phyloP scores from a whole-genome alignment of 768 basidiomycete genomes.

The Tulasnella sp. region DNA sequence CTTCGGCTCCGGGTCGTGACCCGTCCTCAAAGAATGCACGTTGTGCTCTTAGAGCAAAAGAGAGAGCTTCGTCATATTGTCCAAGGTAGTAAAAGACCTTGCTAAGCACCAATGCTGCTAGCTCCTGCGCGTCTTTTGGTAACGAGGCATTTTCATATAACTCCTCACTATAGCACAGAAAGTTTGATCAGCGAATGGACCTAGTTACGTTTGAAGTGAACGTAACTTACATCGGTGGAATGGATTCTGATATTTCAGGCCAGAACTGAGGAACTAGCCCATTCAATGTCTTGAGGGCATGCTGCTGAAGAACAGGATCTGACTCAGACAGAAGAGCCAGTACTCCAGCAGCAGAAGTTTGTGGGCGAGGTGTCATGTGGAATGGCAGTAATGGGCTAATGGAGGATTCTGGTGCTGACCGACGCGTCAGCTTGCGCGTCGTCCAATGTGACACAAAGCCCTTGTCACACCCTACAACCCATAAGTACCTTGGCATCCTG shows the following conservation, averaged over 20 bases:
- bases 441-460: no score
- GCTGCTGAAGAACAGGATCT: constrained; percentile 73
- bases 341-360: constrained; percentile 78
- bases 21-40: constrained; percentile 69
- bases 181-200: constrained; percentile 16
- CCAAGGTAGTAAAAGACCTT: constrained; percentile 97
- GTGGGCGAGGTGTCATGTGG: constrained; percentile 52
- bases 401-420: constrained; percentile 1
- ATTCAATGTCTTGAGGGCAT: constrained; percentile 76
- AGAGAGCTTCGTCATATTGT: constrained; percentile 88
- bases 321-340: constrained; percentile 83
- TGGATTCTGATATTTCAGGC: constrained; percentile 96
- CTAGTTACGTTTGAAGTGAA: not conserved
- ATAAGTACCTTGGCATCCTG: no score
- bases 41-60: constrained; percentile 87
- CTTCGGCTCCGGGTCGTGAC: constrained; percentile 49
- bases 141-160: constrained; percentile 77
- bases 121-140: constrained; percentile 56
- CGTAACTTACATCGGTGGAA: constrained; percentile 64
- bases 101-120: constrained; percentile 86
- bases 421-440: constrained; percentile 16
- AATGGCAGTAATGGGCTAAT: not conserved
- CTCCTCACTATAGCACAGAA: constrained; percentile 50
- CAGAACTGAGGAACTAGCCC: constrained; percentile 87
- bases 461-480: no score